A percentile compares a stretch with the other conserved stretches of the same genome.
Evolutionary conservation across 176 grass and related monocot genomes (phyloP).

Genomic region (Juncus effusus): DNA sequence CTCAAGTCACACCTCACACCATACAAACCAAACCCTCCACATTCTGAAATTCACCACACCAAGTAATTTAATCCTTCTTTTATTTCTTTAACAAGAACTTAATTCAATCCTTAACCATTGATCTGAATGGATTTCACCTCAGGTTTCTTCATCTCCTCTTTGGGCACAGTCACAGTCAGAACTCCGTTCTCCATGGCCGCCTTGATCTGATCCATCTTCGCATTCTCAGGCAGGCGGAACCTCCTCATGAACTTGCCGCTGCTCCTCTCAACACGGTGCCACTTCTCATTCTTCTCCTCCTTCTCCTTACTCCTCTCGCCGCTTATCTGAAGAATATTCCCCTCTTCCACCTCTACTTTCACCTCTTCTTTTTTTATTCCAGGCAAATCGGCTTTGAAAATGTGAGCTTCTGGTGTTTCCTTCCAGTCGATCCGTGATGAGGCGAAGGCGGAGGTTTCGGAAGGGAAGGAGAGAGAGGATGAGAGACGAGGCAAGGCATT

Average conservation of each 20-base stretch:
- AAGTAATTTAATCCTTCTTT: too few species aligned
- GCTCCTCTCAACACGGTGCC: conserved; percentile 55
- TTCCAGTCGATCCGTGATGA: conserved; percentile 50
- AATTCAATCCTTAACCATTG: too few species aligned
- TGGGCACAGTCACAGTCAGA: too few species aligned
- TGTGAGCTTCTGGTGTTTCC: conserved; percentile 50
- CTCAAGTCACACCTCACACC: too few species aligned
- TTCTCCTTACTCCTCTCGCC: conserved; percentile 14
- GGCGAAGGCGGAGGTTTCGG: conserved; percentile 29
- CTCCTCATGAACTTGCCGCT: conserved; percentile 37
- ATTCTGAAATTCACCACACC: too few species aligned
- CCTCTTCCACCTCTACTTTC: conserved; percentile 31
- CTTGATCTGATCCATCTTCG: too few species aligned
- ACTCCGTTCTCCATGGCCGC: too few species aligned
- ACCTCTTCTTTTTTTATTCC: too few species aligned
- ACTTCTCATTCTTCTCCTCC: conserved; percentile 49
- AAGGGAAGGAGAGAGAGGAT: conserved; percentile 4
- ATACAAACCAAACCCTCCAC: too few species aligned
- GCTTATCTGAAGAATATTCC: conserved; percentile 17
- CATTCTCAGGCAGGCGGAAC: conserved; percentile 38
- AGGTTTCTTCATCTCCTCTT: neutral
- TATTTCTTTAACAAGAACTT: too few species aligned
- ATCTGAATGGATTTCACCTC: too few species aligned
- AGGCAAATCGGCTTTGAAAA: conserved; percentile 47
- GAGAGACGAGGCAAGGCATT: conserved; percentile 20